A percentile compares a stretch with the other conserved stretches of the same genome.
phyloP scores from a whole-genome alignment of 306 rosid genomes.

The cucumber (Cucumis sativus) region DNA sequence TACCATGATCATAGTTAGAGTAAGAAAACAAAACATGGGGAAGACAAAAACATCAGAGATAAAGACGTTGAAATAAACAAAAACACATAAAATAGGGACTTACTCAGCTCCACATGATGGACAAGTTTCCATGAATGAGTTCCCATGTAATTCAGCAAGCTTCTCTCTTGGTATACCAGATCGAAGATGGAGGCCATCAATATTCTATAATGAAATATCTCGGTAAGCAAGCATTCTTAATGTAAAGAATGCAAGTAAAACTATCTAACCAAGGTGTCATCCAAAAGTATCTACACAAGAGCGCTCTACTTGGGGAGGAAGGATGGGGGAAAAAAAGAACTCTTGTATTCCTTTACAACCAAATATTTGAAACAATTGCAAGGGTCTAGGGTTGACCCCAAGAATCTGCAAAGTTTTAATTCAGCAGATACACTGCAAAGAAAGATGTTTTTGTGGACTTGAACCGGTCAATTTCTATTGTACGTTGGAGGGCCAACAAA shows the following conservation, averaged over 20 bases:
- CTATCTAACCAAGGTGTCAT: neutral
- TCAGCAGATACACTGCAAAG: neutral
- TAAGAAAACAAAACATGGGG: neutral
- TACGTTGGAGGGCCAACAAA: neutral
- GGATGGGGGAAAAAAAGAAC: no score
- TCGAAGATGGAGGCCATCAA: conserved; percentile 98
- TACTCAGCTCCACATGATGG: conserved; percentile 89
- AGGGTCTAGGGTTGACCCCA: neutral
- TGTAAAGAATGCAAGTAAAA: neutral
- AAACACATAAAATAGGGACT: conserved; percentile 10
- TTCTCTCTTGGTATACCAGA: conserved; percentile 97
- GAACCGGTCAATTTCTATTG: neutral
- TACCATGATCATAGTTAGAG: neutral
- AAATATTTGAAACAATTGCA: neutral
- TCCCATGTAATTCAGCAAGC: conserved; percentile 88
- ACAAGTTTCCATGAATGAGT: conserved; percentile 94
- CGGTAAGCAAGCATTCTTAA: conserved; percentile 1
- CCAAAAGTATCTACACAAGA: neutral
- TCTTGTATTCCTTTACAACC: neutral
- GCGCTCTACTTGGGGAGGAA: neutral
- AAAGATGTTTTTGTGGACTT: neutral
- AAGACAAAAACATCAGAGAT: neutral
- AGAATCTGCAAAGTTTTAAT: neutral
- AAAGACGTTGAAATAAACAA: neutral
- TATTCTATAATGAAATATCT: conserved; percentile 54